Base-by-base conservation (phyloP, 164 flowering plant species). In the Kalanchoe fedtschenkoi region DNA sequence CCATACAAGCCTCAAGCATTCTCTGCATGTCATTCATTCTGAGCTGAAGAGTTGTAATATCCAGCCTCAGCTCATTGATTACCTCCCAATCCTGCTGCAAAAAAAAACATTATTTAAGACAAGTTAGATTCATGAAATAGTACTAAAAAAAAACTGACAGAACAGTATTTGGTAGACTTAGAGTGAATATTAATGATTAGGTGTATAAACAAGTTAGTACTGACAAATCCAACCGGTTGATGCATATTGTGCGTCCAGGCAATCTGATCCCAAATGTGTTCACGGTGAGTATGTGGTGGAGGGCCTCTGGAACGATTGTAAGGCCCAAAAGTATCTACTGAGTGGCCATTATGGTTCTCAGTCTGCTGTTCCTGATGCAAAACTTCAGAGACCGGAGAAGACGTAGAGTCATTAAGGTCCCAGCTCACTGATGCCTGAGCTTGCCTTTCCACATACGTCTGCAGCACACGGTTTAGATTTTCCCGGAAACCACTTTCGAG, bases 1-100 rank as follows among this genome's bases (percentile, higher is more conserved):
- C 93, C 91, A 95, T 95, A 82, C 99, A 95, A 24, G 93, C 78
- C 66, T 91, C 99, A 65, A 95, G 78, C 96, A 86, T 88, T 69
- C 84, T 82, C 76, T 95, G 97, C 96, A 95, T 84, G 71, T 80
- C 80, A 65, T 82, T 80, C 91, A 95, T 76, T 71, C 91, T 77
- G 68, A 87, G 93, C 73, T 87, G 96, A 64, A 95, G 91, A 76
- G 81, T 81, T 21, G 84, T 86, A 89, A 95, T 84, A 70, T 91
- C 99, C 39, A 85, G 76, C 75, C 96, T 78, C 79, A 95, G 58
- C 68, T 95, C 97, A 76, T 86, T 91, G 22, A 95, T 74, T 44
- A 82, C 71, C 66, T 95, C 99, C 96, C 90, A 87, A 34, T 89
- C 97, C 96, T 95, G 87, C 64, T 66, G n/a, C 61, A 74, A 44